Evolutionary conservation across 2,329 filamentous ascomycete species (phyloP), one percentile per base, ranked within the genome.

Genomic region (Colletotrichum gigasporum): DNA sequence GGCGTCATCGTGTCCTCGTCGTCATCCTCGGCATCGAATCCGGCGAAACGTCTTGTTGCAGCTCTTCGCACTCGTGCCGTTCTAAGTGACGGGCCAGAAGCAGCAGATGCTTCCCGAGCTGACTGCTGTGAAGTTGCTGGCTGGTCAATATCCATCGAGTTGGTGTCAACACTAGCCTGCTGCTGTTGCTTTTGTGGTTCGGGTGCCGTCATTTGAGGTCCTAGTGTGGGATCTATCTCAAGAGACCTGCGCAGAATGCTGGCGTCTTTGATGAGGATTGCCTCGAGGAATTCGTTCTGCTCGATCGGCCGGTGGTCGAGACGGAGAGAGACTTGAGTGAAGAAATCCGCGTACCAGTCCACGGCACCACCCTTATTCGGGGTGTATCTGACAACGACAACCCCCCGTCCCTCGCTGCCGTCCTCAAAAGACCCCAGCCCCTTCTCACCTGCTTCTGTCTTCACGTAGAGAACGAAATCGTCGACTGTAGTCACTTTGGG

Each of bases 251-350:
- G 89, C 18, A 98, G 81, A 42, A 86, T 84, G 63, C 85, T 87
- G 6, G 93, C 87, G 77, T 98, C 90, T 52, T 91, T 91, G n/a
- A 83, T 88, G 26, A 98, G 79, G 45, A 99, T 96, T 1, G 92
- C 92, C 75, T 97, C 93, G 2, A 99, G 83, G 67, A 99, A 97
- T 70, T 97, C 94, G 62, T 91, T 94, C 72, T 97, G 94, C 69
- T 95, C 89, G 55, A 97, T 90, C 2, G 94, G 89, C 4, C 93
- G 88, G 74, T 97, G 94, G 65, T 94, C 90, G 11, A 96, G 84
- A 45, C 87, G 83, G 18, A 90, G 75, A 2, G 94, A 91, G 14
- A 96, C 86, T 7, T 88, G 80, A 5, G 84, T 89, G 68, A 90
- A 85, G 69, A 97, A 90, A 2, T 88, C 80, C 14, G 85, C 82